Base-by-base conservation (phyloP, 139 green algal genomes). In the Volvox africanus region DNA sequence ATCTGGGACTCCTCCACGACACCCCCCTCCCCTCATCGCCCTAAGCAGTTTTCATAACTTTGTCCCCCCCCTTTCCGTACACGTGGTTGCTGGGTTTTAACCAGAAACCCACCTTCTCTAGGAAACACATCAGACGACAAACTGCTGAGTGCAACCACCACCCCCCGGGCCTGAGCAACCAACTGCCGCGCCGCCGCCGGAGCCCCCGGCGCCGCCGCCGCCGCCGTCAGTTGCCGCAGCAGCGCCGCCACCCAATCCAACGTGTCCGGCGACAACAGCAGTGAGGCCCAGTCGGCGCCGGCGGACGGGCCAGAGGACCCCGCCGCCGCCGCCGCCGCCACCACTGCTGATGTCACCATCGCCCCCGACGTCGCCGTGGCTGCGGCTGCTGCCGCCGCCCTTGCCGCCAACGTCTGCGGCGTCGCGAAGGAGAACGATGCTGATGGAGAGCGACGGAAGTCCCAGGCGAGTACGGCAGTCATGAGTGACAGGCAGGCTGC, bases 61-160 rank as follows among this genome's bases (percentile, higher is more conserved):
- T 9, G 16, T 37, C n/a, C 18, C 18, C 37, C 73, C 73, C 24
- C 73, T 55, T 9, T 55, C 44, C 44, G 44, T 55, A 9, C 44
- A 55, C 44, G 44, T 55, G 44, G 5, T 9, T 5, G 44, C 44
- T 5, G 44, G 44, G 44, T 5, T n/a, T n/a, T n/a, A n/a, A n/a
- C n/a, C 5, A 32, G 26, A 19, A 36, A 35, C 85, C 17, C 28
- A 89, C 86, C 71, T 21, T 90, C 82, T 33, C 78, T 92, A 6
- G 95, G 94, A 81, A 98, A 98, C 9, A 99, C 83, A 20, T 97
- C 94, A 19, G 96, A 95, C 5, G 86, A 92, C 30, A 98, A 35
- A 18, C 89, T 93, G 86, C 96, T 96, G n/a, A 99, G 92, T 61
- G 93, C 90, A 44, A 97, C 95, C 30, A 99, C 79, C 30, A 98